Evolutionary conservation across 179 eudicot genomes (phyloP).

Genomic region (Amaranthus tricolor): DNA sequence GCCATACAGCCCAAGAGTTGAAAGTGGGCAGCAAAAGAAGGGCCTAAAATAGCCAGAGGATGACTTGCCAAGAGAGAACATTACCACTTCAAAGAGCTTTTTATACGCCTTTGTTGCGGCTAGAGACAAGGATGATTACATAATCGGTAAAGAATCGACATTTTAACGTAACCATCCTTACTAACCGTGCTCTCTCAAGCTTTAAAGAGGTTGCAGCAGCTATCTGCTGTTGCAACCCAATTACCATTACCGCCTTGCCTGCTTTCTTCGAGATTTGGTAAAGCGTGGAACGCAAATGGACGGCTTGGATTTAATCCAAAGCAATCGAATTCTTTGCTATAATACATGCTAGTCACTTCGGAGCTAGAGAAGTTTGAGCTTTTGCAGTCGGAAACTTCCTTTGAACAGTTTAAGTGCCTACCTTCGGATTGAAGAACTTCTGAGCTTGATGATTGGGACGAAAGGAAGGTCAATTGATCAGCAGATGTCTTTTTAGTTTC

Average conservation of each 20-base stretch:
- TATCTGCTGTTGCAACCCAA: constrained; percentile 37
- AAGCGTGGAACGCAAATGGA: constrained; percentile 34
- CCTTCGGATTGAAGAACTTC: constrained; percentile 39
- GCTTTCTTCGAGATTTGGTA: constrained; percentile 25
- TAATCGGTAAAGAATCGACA: background rate
- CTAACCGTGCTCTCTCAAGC: constrained; percentile 23
- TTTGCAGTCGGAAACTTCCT: constrained; percentile 29
- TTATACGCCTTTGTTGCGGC: constrained; percentile 14
- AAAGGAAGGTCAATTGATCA: constrained; percentile 24
- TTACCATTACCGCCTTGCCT: constrained; percentile 20
- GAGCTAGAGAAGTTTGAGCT: constrained; percentile 27
- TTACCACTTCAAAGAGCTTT: constrained; percentile 17
- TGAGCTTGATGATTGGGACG: constrained; percentile 36
- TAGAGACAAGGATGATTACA: constrained; percentile 7
- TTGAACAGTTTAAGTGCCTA: constrained; percentile 27
- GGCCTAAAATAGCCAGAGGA: constrained; percentile 36
- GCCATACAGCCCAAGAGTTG: constrained; percentile 18
- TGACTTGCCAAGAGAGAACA: constrained; percentile 37
- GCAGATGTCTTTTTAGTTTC: constrained; percentile 17
- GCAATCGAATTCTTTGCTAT: constrained; percentile 37
- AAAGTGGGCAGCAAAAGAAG: constrained; percentile 14
- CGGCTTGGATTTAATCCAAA: constrained; percentile 25
- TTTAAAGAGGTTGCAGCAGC: constrained; percentile 38
- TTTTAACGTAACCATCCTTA: constrained; percentile 20
- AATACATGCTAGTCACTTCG: constrained; percentile 38